Base-by-base conservation (phyloP, 2,329 filamentous ascomycete species). In the Claviceps sp. region DNA sequence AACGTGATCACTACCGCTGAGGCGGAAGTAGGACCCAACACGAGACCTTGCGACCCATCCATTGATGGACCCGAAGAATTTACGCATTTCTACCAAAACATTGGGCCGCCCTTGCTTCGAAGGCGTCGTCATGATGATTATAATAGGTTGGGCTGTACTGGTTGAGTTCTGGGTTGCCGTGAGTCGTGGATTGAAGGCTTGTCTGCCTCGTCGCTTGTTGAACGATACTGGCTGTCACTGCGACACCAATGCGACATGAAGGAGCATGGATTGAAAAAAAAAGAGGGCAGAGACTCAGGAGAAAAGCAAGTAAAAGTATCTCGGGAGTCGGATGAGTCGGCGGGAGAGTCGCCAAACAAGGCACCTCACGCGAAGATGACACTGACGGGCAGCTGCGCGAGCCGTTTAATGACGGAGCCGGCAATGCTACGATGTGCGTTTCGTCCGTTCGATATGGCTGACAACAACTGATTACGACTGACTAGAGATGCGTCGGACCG, bases 61-160 rank as follows among this genome's bases (percentile, higher is more conserved):
- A 36, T 55, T 43, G 2, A 53, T 18, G 13, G 51, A 38, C 11
- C 36, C 76, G 63, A 89, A 89, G 51, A 81, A 72, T 48, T 71
- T 72, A 22, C 82, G 82, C 57, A 85, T 65, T 18, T 54, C 53
- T 18, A 30, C 48, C 22, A 50, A 16, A 34, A 52, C 30, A 13
- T 52, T 48, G 14, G 48, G 53, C 8, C 24, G 40, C n/a, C 48
- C 24, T 7, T 48, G 50, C n/a, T 50, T 44, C 41, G 51, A 51
- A 5, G 53, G 53, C 7, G 24, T 48, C 9, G 53, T 44, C 48
- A 48, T 52, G 43, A 20, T 48, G 43, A n/a, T 13, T 9, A 34
- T 34, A 9, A 34, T 34, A 11, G 30, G 30, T 34, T 34, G 30
- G 9, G 4, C 30, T 14, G 14, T 36, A 22, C 18, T 18, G 37